Evolutionary conservation across 202 grass and related monocot species (phyloP).

Genomic region (Carex arenaria): DNA sequence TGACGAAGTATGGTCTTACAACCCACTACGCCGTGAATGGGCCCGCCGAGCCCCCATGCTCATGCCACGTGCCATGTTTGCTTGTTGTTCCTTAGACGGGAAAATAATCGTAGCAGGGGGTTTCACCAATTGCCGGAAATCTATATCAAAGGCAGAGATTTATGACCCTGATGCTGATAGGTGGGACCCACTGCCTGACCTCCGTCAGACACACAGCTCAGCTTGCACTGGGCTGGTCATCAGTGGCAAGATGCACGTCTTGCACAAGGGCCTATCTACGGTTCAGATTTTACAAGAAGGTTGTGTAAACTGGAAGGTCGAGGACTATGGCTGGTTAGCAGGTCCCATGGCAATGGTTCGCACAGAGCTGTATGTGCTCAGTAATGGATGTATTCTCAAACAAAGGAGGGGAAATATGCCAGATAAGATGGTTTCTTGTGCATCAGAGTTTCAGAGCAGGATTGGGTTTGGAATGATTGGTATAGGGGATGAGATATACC

Average conservation of each 20-base stretch:
- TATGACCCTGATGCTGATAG: conserved; percentile 65
- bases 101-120: conserved; percentile 93
- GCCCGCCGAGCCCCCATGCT: conserved; percentile 54
- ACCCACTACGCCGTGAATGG: conserved; percentile 65
- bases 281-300: conserved; percentile 85
- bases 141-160: conserved; percentile 77
- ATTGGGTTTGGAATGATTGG: conserved; percentile 91
- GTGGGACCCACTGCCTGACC: conserved; percentile 78
- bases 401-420: conserved; percentile 60
- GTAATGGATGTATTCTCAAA: conserved; percentile 87
- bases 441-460: conserved; percentile 85
- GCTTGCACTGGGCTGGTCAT: conserved; percentile 89
- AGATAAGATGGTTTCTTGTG: conserved; percentile 82
- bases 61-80: conserved; percentile 87
- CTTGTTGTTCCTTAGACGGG: conserved; percentile 73
- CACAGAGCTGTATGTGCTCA: conserved; percentile 79
- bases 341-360: conserved; percentile 83
- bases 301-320: conserved; percentile 57
- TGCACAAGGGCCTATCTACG: conserved; percentile 81
- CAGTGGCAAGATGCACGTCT: conserved; percentile 76
- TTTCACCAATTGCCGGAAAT: conserved; percentile 86
- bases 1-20: conserved; percentile 96
- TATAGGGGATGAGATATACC: conserved; percentile 64
- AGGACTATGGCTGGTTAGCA: conserved; percentile 83
- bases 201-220: conserved; percentile 72